Evolutionary conservation across 306 rosid species (phyloP).

Genomic region (Comarum palustre): DNA sequence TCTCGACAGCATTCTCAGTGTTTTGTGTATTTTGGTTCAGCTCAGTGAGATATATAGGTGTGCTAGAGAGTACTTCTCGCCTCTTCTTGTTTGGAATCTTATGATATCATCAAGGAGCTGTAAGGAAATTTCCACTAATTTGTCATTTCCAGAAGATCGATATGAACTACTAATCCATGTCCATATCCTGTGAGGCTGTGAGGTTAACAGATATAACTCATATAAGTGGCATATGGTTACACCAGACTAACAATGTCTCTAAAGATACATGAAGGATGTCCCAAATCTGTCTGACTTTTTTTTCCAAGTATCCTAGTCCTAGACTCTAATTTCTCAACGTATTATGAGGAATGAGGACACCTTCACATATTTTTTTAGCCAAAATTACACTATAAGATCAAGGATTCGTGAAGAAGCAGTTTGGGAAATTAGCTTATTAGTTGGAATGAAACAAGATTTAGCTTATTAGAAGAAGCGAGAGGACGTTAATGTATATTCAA

Average conservation of each 20-base stretch:
- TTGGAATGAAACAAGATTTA: not conserved
- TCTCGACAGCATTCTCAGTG: not conserved
- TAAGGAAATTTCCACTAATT: not conserved
- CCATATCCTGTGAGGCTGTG: not conserved
- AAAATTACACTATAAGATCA: too few relatives aligned
- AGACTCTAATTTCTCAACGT: too few relatives aligned
- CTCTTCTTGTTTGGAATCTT: not conserved
- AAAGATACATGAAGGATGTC: too few relatives aligned
- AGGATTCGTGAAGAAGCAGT: not conserved
- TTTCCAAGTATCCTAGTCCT: too few relatives aligned
- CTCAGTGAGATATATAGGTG: not conserved
- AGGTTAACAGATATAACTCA: not conserved
- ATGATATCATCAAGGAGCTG: not conserved
- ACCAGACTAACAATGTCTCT: too few relatives aligned
- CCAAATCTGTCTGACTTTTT: not conserved
- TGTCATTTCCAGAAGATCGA: not conserved
- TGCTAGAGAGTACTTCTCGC: not conserved
- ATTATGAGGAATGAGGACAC: too few relatives aligned
- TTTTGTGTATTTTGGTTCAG: not conserved
- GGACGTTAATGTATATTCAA: not conserved
- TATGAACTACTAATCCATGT: too few relatives aligned
- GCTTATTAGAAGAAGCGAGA: not conserved
- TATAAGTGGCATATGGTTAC: too few relatives aligned
- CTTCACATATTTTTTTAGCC: too few relatives aligned
- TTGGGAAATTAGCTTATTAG: not conserved